These are phyloP conservation scores for Tetradesmus lagerheimii DNA, from an alignment of 139 green algal species.

Conservation along the genomic window DNA sequence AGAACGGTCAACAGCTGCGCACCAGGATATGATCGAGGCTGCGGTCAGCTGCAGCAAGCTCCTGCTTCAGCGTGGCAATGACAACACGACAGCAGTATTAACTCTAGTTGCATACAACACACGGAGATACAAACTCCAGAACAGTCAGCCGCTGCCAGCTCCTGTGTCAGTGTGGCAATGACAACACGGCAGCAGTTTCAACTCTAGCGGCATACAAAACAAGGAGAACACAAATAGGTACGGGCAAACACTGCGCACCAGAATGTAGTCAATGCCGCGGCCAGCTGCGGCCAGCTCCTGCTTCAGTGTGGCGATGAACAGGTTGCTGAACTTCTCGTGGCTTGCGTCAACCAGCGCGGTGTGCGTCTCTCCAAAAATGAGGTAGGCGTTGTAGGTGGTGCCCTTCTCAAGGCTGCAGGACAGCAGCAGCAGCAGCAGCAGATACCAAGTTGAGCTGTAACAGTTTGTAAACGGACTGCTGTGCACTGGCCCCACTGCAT, in stretches of 20 bases:
- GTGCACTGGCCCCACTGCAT: too few relatives aligned
- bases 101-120: too few relatives aligned
- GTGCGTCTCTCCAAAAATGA: slow-evolving; percentile 93
- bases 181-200: slow-evolving; percentile 74
- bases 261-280: slow-evolving; percentile 76
- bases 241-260: slow-evolving; percentile 71
- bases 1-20: too few relatives aligned
- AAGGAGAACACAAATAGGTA: too few relatives aligned
- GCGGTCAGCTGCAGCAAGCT: slow-evolving; percentile 59
- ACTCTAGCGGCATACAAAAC: too few relatives aligned
- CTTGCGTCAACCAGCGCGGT: slow-evolving; percentile 92
- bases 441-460: neutral
- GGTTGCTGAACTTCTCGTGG: slow-evolving; percentile 96
- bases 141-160: too few relatives aligned
- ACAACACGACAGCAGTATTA: too few relatives aligned
- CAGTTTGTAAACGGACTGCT: too few relatives aligned
- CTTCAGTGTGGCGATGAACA: slow-evolving; percentile 85
- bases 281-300: slow-evolving; percentile 58
- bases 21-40: slow-evolving; percentile 84
- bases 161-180: slow-evolving; percentile 78
- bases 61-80: too few relatives aligned
- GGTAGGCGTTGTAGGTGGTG: slow-evolving; percentile 97
- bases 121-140: too few relatives aligned
- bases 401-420: slow-evolving; percentile 82
- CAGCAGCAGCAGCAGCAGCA: neutral